phyloP scores from a whole-genome alignment of 106 monocot species.

The Allium cepa region DNA sequence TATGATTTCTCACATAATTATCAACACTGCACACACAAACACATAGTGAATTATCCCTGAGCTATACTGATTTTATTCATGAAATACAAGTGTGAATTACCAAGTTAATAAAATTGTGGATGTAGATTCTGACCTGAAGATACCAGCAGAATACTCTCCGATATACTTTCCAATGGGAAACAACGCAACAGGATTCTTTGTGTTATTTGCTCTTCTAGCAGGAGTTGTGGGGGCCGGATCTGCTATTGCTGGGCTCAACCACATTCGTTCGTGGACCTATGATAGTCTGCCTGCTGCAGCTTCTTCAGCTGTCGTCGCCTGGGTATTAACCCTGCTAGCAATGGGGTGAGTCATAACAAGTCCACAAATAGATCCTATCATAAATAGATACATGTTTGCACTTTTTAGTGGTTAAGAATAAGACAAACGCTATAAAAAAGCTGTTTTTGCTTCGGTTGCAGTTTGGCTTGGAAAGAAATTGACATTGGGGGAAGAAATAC shows the following conservation, averaged over 20 bases:
- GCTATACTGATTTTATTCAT: not conserved
- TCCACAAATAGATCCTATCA: not conserved
- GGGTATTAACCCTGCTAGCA: constrained; percentile 52
- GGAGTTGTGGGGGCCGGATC: constrained; percentile 47
- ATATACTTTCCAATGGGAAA: constrained; percentile 61
- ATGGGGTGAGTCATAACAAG: constrained; percentile 28
- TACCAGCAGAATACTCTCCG: constrained; percentile 43
- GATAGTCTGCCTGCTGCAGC: constrained; percentile 36
- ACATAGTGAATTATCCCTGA: too few relatives aligned
- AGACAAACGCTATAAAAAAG: not conserved
- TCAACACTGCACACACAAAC: too few relatives aligned
- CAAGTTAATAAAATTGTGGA: not conserved
- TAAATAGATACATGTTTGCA: not conserved
- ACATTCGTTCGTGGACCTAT: constrained; percentile 27
- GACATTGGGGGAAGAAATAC: constrained; percentile 34
- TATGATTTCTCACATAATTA: not conserved
- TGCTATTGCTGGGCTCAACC: constrained; percentile 43
- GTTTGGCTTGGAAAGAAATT: constrained; percentile 67
- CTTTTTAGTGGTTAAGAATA: not conserved
- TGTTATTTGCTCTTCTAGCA: constrained; percentile 36
- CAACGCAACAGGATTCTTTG: constrained; percentile 51
- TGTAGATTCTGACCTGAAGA: constrained; percentile 23
- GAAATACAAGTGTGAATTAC: not conserved
- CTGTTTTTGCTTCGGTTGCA: constrained; percentile 7
- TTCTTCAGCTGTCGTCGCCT: constrained; percentile 29